Conservation (phyloP, 176 grass and related monocot genomes). For the Cenchrus fungigraminus region DNA sequence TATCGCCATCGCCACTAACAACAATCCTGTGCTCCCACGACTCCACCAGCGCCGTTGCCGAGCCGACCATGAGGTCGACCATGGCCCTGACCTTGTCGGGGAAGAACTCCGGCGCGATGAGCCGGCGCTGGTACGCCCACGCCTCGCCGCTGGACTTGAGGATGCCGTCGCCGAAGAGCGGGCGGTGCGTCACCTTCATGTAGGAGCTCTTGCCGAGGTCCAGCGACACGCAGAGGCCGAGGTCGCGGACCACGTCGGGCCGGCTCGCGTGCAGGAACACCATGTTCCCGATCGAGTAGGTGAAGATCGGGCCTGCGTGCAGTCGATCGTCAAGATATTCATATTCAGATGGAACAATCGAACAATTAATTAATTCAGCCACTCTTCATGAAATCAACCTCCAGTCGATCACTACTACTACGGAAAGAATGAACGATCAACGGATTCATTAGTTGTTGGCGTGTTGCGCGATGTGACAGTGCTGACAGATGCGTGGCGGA, state of each 20-base stretch:
- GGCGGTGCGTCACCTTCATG: conserved; percentile 79
- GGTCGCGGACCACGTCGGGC: conserved; percentile 64
- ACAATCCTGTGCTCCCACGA: conserved; percentile 55
- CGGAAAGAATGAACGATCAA: too few species aligned
- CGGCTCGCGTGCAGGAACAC: conserved; percentile 76
- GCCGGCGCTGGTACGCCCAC: conserved; percentile 68
- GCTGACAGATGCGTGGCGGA: neutral
- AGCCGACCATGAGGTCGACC: conserved; percentile 76
- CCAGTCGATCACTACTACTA: neutral
- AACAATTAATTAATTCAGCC: neutral
- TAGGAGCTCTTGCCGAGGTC: conserved; percentile 90
- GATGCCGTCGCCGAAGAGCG: conserved; percentile 88
- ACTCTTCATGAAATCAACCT: neutral
- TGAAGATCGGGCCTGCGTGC: conserved; percentile 64
- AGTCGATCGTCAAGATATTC: too few species aligned
- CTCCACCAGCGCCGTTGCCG: conserved; percentile 51
- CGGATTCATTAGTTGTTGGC: neutral
- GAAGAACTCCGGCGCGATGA: conserved; percentile 91
- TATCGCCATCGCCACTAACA: too few species aligned
- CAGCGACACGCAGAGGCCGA: conserved; percentile 59
- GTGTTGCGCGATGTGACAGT: neutral
- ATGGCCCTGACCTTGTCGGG: conserved; percentile 79
- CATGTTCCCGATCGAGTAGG: conserved; percentile 68
- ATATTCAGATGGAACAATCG: neutral
- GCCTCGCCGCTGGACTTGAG: conserved; percentile 81